These are phyloP conservation scores for Styphnolobium japonicum DNA, from an alignment of 306 rosid species.

Conservation along the genomic window DNA sequence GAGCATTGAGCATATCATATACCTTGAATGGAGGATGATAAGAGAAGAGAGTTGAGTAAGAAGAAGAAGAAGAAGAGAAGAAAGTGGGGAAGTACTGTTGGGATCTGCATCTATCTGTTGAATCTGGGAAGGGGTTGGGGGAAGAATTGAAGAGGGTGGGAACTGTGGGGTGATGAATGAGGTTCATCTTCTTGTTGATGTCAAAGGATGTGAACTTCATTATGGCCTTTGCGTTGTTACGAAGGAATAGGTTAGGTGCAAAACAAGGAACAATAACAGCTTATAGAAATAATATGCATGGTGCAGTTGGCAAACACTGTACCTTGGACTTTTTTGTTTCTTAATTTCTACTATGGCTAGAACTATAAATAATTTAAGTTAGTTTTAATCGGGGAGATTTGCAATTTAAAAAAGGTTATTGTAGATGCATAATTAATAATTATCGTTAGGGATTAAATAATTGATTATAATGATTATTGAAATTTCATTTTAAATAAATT, in stretches of 20 bases:
- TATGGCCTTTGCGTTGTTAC: slow-evolving; percentile 24
- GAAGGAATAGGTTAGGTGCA: slow-evolving; percentile 17
- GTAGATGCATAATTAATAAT: too few species aligned
- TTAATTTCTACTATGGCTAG: too few species aligned
- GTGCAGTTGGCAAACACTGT: not conserved
- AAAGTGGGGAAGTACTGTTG: not conserved
- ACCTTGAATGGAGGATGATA: slow-evolving; percentile 11
- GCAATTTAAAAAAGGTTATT: too few species aligned
- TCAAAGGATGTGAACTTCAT: not conserved
- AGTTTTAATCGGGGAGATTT: too few species aligned
- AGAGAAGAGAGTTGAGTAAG: not conserved
- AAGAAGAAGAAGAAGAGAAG: slow-evolving; percentile 9
- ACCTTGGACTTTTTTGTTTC: not conserved
- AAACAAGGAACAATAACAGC: not conserved
- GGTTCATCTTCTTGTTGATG: slow-evolving; percentile 6
- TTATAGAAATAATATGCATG: not conserved
- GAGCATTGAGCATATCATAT: not conserved
- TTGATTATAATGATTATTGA: too few species aligned
- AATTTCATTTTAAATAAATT: too few species aligned
- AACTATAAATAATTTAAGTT: too few species aligned
- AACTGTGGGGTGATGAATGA: not conserved
- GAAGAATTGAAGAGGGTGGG: not conserved
- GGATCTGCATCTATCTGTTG: slow-evolving; percentile 12
- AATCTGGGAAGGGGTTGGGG: not conserved
- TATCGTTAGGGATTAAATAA: too few species aligned